Evolutionary conservation across 805 yeast species (phyloP), one percentile per base, ranked within the genome.

Genomic region (Danielia reshetovae): DNA sequence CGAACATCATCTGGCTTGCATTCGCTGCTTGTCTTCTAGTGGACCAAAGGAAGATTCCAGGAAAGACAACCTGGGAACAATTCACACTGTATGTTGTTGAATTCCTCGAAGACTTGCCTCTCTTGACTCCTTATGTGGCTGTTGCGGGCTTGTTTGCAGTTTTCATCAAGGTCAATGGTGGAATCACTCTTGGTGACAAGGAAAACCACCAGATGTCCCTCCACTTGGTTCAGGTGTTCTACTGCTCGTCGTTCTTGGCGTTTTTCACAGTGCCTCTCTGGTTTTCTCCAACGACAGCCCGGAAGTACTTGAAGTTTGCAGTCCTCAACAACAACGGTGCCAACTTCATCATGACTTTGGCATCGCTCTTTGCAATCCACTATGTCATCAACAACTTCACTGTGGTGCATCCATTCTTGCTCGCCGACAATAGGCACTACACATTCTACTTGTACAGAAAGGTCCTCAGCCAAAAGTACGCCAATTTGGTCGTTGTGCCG

Each of bases 371-470:
- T 3, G 43, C 54, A 1, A 72, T 84, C 16, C 60, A 62, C 43
- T 44, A 68, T 13, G 51, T 75, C 2, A 70, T 85, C 14, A 65
- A 77, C 24, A 67, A 67, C 38, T 81, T 72, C 55, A 85, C 96
- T 0, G 65, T 81, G 2, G 80, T 79, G 2, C 98, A 93, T 57
- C 97, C 97, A 6, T 93, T 90, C 57, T 58, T 93, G 25, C 68
- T 90, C 28, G 94, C 97, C 0, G 98, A 93, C 57, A 93, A 93
- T 62, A 75, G 98, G 49, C 98, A 93, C 59, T 87, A 79, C 55
- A 79, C 95, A 0, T 93, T 93, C 56, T 93, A 93, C 59, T 60
- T 93, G 24, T 85, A 85, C 75, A 75, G 79, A 37, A 74, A 73
- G 38, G 49, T 93, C 18, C 72, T 90, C 29, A 60, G 74, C 45